Conservation (phyloP, 345 rosid species). For the Bruguiera parviflora region DNA sequence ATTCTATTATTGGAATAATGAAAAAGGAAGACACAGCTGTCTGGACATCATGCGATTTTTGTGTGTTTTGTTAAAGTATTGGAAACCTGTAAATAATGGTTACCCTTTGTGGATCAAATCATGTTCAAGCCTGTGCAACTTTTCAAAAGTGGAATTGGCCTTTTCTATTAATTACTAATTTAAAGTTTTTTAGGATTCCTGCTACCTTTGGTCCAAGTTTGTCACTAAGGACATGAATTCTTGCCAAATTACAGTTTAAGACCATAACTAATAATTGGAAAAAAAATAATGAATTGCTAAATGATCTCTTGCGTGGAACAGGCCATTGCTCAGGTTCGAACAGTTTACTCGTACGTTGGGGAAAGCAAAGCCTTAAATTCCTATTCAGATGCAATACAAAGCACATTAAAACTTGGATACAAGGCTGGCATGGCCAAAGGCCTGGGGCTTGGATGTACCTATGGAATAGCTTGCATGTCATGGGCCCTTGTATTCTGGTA, state of each 20-base stretch:
- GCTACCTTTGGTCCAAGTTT: not conserved
- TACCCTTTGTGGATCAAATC: constrained; percentile 15
- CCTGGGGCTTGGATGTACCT: constrained; percentile 94
- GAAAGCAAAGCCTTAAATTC: constrained; percentile 90
- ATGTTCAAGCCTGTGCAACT: constrained; percentile 26
- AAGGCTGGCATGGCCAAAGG: constrained; percentile 99
- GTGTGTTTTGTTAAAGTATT: constrained; percentile 13
- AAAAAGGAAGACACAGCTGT: constrained; percentile 22
- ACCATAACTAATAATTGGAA: too few relatives aligned
- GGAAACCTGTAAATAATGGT: constrained; percentile 12
- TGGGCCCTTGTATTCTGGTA: constrained; percentile 99
- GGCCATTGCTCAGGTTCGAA: constrained; percentile 98
- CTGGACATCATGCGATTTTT: constrained; percentile 16
- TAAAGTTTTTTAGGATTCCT: not conserved
- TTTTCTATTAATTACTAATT: constrained; percentile 12
- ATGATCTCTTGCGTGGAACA: constrained; percentile 13
- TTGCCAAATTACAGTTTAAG: constrained; percentile 3
- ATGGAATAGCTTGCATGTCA: constrained; percentile 97
- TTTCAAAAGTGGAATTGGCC: constrained; percentile 6
- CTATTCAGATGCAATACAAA: constrained; percentile 89
- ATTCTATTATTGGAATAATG: constrained; percentile 11
- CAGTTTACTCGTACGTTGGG: constrained; percentile 91
- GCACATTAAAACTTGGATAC: constrained; percentile 87
- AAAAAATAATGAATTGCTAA: not conserved
- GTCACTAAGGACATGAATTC: constrained; percentile 9